Conservation (phyloP, 805 yeast genomes). For the Ogataea parapolymorpha region DNA sequence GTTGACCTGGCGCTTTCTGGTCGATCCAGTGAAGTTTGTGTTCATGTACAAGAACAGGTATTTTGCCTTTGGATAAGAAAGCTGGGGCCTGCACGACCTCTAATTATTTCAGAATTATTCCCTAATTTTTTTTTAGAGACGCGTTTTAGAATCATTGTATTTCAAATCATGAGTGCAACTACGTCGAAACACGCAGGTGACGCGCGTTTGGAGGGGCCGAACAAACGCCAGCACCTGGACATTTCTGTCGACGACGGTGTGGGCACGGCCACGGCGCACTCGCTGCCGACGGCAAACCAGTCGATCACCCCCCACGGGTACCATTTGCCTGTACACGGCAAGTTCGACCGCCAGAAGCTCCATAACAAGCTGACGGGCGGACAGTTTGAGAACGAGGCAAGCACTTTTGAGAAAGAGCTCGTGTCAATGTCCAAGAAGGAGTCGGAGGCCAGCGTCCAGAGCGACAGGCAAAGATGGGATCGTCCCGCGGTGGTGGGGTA, state of each 20-base stretch:
- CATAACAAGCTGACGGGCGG: slow-evolving; percentile 28
- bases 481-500: slow-evolving; percentile 59
- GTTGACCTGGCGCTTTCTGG: slow-evolving; percentile 45
- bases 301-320: slow-evolving; percentile 28
- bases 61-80: slow-evolving; percentile 8
- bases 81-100: slow-evolving; percentile 6
- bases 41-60: slow-evolving; percentile 17
- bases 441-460: slow-evolving; percentile 14
- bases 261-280: slow-evolving; percentile 29
- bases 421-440: slow-evolving; percentile 38
- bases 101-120: background rate
- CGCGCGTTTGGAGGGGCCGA: slow-evolving; percentile 6
- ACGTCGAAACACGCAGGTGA: slow-evolving; percentile 11
- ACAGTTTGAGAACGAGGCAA: slow-evolving; percentile 36
- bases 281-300: slow-evolving; percentile 32
- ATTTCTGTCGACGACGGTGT: slow-evolving; percentile 21
- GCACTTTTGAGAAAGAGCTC: slow-evolving; percentile 53
- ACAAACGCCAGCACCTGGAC: slow-evolving; percentile 24
- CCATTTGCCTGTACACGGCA: slow-evolving; percentile 28
- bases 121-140: slow-evolving; percentile 2
- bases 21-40: slow-evolving; percentile 32
- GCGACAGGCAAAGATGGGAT: slow-evolving; percentile 37
- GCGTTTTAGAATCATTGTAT: slow-evolving; percentile 4
- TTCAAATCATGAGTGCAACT: slow-evolving; percentile 1
- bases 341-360: slow-evolving; percentile 23